Percentiles rank a stretch among this genome's conserved stretches.
These are phyloP conservation scores for Amanita exitialis DNA, from an alignment of 768 basidiomycete genomes.

Conservation along the genomic window DNA sequence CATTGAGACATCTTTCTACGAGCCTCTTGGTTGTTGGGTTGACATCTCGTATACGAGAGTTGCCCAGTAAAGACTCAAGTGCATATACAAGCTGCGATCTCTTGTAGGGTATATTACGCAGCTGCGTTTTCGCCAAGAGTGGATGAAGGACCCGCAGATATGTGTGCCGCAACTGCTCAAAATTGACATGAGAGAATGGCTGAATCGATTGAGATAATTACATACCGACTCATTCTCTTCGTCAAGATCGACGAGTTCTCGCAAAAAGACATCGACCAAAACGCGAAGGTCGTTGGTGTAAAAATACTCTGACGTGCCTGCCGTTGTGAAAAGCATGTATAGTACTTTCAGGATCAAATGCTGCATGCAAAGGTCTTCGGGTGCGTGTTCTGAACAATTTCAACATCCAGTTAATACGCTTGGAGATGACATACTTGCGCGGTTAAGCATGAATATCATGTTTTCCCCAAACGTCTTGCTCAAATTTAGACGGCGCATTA, in stretches of 20 bases:
- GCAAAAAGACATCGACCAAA: conserved; percentile 94
- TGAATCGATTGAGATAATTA: neutral
- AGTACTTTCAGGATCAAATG: conserved; percentile 89
- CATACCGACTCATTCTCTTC: conserved; percentile 90
- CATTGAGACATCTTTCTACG: conserved; percentile 82
- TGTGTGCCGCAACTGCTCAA: conserved; percentile 75
- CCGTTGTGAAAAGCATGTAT: conserved; percentile 90
- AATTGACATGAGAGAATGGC: neutral
- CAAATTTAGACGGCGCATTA: conserved; percentile 77
- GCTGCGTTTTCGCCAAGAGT: conserved; percentile 88
- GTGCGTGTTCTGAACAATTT: conserved; percentile 50
- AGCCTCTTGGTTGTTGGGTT: conserved; percentile 83
- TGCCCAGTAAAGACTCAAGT: conserved; percentile 67
- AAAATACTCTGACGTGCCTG: conserved; percentile 90
- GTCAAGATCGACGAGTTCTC: conserved; percentile 84
- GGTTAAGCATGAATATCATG: conserved; percentile 97
- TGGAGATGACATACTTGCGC: conserved; percentile 59
- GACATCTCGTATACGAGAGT: conserved; percentile 72
- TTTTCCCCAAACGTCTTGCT: conserved; percentile 97
- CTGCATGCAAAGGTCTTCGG: conserved; percentile 93
- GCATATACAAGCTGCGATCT: conserved; percentile 79
- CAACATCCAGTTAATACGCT: neutral
- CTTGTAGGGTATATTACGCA: conserved; percentile 81
- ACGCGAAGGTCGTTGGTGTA: conserved; percentile 97
- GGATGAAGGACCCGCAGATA: conserved; percentile 96